A percentile compares a stretch with the other conserved stretches of the same genome.
phyloP scores from a whole-genome alignment of 345 rosid species.

The Physaria fendleri region DNA sequence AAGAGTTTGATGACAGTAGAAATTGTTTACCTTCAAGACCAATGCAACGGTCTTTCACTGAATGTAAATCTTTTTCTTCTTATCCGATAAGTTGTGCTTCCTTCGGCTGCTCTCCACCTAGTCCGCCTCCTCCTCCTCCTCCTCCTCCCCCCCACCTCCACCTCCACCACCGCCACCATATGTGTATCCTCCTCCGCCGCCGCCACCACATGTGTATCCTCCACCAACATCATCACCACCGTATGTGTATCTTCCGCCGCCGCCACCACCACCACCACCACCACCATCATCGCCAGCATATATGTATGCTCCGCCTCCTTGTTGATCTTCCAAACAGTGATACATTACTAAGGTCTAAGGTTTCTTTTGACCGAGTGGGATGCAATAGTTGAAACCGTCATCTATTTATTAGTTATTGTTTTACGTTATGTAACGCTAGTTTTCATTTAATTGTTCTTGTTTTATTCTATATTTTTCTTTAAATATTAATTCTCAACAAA shows the following conservation, averaged over 20 bases:
- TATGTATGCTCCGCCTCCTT: slow-evolving; percentile 5
- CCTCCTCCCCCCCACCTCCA: slow-evolving; percentile 17
- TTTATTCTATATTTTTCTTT: not conserved
- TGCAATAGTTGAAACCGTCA: slow-evolving; percentile 5
- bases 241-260: slow-evolving; percentile 13
- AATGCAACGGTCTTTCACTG: slow-evolving; percentile 48
- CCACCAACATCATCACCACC: slow-evolving; percentile 7
- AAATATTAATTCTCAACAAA: not conserved
- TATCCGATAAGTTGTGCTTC: slow-evolving; percentile 48
- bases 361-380: not conserved
- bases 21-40: slow-evolving; percentile 68
- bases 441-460: not conserved
- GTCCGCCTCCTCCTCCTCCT: slow-evolving; percentile 15
- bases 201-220: slow-evolving; percentile 2
- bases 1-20: slow-evolving; percentile 42
- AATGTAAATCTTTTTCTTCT: slow-evolving; percentile 52
- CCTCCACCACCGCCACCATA: not conserved
- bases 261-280: not conserved
- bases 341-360: slow-evolving; percentile 21
- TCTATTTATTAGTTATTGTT: slow-evolving; percentile 11
- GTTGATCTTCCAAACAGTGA: not conserved
- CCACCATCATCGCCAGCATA: not conserved
- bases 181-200: slow-evolving; percentile 23
- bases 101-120: slow-evolving; percentile 43
- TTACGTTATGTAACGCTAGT: slow-evolving; percentile 22